phyloP scores from a whole-genome alignment of 75 land plant genomes.

The Gnetum montanum region DNA sequence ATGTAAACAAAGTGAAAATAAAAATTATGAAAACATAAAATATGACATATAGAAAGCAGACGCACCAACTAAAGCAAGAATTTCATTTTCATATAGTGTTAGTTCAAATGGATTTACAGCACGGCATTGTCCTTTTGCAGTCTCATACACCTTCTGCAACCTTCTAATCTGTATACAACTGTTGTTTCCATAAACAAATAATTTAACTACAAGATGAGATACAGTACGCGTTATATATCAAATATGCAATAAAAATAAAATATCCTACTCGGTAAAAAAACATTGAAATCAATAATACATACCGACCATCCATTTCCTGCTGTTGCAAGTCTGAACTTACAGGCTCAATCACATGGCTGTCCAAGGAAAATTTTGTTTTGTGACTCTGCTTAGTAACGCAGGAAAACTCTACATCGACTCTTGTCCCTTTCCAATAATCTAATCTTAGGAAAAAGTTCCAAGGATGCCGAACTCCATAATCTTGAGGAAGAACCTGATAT shows the following conservation, averaged over 20 bases:
- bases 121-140: conserved; percentile 48
- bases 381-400: background rate
- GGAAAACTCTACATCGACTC: background rate
- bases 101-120: conserved; percentile 66
- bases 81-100: conserved; percentile 77
- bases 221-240: too few species aligned
- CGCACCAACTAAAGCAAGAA: conserved; percentile 79
- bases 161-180: conserved; percentile 66
- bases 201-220: too few species aligned
- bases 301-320: conserved; percentile 69
- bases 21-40: conserved; percentile 6
- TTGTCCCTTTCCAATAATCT: conserved; percentile 19
- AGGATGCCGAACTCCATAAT: conserved; percentile 31
- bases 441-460: conserved; percentile 39
- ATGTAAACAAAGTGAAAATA: too few species aligned
- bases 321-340: conserved; percentile 62
- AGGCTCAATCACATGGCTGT: conserved; percentile 31
- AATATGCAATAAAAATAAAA: too few species aligned
- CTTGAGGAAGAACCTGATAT: conserved; percentile 43
- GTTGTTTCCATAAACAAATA: too few species aligned
- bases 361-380: conserved; percentile 1
- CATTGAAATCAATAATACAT: conserved; percentile 2
- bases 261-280: too few species aligned
- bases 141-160: conserved; percentile 51
- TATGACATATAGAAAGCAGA: background rate